Conservation (phyloP, 495 filamentous ascomycete species). For the Aspergillus ellipticus region DNA sequence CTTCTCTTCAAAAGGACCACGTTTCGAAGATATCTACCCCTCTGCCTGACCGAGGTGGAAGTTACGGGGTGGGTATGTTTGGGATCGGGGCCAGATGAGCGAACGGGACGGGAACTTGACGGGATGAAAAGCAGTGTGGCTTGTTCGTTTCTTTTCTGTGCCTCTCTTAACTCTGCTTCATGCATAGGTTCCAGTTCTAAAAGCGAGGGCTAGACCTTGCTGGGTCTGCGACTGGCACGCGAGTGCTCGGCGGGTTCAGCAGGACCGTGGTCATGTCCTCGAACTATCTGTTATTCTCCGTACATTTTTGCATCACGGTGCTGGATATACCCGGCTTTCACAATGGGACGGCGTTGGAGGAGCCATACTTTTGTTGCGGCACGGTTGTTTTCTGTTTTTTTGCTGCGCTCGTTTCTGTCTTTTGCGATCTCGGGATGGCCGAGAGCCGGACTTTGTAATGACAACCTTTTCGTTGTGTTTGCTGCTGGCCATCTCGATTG, state of each 20-base stretch:
- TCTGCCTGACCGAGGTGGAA: constrained; percentile 42
- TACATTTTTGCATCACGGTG: constrained; percentile 53
- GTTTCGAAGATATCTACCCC: constrained; percentile 42
- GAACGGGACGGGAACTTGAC: constrained; percentile 9
- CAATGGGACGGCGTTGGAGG: constrained; percentile 45
- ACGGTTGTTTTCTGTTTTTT: constrained; percentile 23
- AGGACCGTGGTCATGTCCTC: constrained; percentile 15
- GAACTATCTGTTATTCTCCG: constrained; percentile 32
- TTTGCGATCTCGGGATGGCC: constrained; percentile 10
- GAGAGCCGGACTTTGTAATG: constrained; percentile 30
- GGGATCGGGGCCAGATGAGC: constrained; percentile 45
- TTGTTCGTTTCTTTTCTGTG: constrained; percentile 10
- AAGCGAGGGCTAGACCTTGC: constrained; percentile 15
- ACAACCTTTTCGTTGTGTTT: constrained; percentile 7
- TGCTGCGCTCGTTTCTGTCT: constrained; percentile 11
- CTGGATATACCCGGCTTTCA: constrained; percentile 55
- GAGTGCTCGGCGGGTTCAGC: constrained; percentile 10
- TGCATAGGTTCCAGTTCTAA: constrained; percentile 20
- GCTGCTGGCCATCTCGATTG: constrained; percentile 4
- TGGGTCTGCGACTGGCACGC: constrained; percentile 1
- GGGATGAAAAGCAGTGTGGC: constrained; percentile 21
- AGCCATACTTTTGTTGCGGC: constrained; percentile 26
- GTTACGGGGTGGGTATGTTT: constrained; percentile 47
- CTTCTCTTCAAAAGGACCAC: constrained; percentile 33
- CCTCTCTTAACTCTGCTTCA: constrained; percentile 7